Evolutionary conservation across 2,329 filamentous ascomycete species (phyloP).

Genomic region (Pseudopyrenochaeta lycopersici): DNA sequence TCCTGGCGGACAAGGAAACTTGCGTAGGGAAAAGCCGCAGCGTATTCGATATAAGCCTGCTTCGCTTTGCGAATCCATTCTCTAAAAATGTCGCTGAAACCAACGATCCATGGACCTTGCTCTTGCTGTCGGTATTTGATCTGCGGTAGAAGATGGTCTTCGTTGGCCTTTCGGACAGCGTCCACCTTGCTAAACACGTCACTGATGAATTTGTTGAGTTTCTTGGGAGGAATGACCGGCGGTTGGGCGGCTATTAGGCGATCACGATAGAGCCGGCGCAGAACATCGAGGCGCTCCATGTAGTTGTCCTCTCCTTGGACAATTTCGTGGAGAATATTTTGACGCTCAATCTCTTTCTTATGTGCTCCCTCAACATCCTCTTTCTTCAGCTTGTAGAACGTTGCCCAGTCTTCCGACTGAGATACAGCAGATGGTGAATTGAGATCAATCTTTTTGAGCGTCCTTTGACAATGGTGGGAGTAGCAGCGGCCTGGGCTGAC

Average conservation of each 20-base stretch:
- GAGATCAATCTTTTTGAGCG: constrained; percentile 91
- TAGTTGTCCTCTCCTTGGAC: constrained; percentile 92
- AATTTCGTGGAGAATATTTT: constrained; percentile 95
- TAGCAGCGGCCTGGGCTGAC: constrained; percentile 81
- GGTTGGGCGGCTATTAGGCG: constrained; percentile 76
- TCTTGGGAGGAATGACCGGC: constrained; percentile 80
- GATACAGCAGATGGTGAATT: constrained; percentile 72
- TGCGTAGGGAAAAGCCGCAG: constrained; percentile 84
- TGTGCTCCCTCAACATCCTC: constrained; percentile 75
- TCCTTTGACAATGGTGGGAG: constrained; percentile 91
- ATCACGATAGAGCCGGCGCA: constrained; percentile 86
- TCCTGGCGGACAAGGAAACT: constrained; percentile 86
- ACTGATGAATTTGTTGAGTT: constrained; percentile 79
- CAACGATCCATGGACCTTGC: constrained; percentile 91
- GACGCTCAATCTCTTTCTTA: constrained; percentile 89
- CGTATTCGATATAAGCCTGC: constrained; percentile 89
- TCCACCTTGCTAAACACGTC: constrained; percentile 94
- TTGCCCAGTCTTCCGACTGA: constrained; percentile 84
- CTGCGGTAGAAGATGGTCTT: constrained; percentile 89
- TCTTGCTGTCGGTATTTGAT: constrained; percentile 97
- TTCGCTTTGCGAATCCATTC: constrained; percentile 98
- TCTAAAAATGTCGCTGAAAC: constrained; percentile 96
- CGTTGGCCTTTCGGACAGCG: constrained; percentile 87
- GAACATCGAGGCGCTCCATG: constrained; percentile 87
- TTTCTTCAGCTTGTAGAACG: constrained; percentile 84